Percentiles rank a stretch among this genome's conserved stretches.
Evolutionary conservation across 148 eudicot genomes (phyloP).

Genomic region (Beta vulgaris): DNA sequence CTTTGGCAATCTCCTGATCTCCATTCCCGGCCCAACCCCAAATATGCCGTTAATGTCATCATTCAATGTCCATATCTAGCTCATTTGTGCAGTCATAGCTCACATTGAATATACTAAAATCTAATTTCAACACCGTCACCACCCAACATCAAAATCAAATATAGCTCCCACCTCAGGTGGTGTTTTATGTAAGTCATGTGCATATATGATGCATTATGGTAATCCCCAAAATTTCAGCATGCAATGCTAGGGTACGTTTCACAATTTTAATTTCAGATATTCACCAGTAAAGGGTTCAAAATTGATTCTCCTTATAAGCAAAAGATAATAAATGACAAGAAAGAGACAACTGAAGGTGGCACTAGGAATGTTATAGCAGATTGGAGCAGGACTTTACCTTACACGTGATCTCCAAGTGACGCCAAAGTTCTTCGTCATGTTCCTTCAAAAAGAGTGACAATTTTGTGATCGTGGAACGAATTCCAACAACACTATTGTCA

Average conservation of each 20-base stretch:
- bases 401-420: conserved; percentile 94
- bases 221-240: not conserved
- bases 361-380: not conserved
- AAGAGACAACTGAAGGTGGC: not conserved
- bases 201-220: not conserved
- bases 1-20: too few species aligned
- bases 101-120: not conserved
- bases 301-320: not conserved
- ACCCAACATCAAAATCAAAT: not conserved
- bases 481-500: conserved; percentile 95
- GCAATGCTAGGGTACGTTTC: not conserved
- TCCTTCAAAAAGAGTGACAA: conserved; percentile 78
- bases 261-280: not conserved
- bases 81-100: not conserved
- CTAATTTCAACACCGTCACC: not conserved
- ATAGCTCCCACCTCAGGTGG: not conserved
- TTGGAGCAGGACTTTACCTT: conserved; percentile 49
- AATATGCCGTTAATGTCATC: not conserved
- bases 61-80: not conserved
- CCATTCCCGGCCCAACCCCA: not conserved
- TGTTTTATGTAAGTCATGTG: not conserved
- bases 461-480: conserved; percentile 86
- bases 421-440: conserved; percentile 99
- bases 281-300: not conserved
- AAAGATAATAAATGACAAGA: not conserved